Base-by-base conservation (phyloP, 306 rosid genomes). In the Malus orientalis region DNA sequence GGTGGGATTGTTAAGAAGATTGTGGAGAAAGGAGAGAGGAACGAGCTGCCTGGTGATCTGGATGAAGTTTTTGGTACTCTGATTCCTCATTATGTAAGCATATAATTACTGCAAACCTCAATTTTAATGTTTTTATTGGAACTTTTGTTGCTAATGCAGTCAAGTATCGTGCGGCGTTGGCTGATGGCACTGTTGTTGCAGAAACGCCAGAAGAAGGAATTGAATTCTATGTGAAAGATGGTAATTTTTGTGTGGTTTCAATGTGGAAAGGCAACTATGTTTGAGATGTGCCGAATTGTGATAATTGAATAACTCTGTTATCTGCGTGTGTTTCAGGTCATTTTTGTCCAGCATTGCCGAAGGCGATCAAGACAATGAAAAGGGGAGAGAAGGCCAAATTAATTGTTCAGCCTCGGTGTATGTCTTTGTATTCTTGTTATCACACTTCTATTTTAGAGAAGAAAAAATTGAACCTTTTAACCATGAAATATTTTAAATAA, bases 51-150 rank as follows among this genome's bases (percentile, higher is more conserved):
- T 19, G n/a, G 84, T 73, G 89, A 82, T 79, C 78, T 84, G 25
- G 91, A 89, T 70, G 88, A 89, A 91, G 93, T 91, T 75, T 88
- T 85, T 68, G 96, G 93, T 91, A 89, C 53, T 79, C 73, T 81
- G 58, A 30, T 30, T 29, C 8, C 66, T 69, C 40, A 30, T 36
- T 61, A 22, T 77, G 71, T 75, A 12, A 36, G 51, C 58, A n/a
- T 30, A 4, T 71, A 12, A 22, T 58, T 4, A 3, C 6, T 27
- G 60, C 3, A 23, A 16, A 51, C 63, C 25, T 49, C 58, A 27
- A 29, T 51, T 77, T 23, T 13, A 10, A 1, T 29, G 57, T 13
- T 42, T 5, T 27, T 61, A 25, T 14, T 44, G 33, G 32, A 6
- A 19, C 14, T 62, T 51, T 76, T 80, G 55, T 58, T 62, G 47